Evolutionary conservation across 352 stramenopile species (phyloP).

Genomic region (Pythium volutum): DNA sequence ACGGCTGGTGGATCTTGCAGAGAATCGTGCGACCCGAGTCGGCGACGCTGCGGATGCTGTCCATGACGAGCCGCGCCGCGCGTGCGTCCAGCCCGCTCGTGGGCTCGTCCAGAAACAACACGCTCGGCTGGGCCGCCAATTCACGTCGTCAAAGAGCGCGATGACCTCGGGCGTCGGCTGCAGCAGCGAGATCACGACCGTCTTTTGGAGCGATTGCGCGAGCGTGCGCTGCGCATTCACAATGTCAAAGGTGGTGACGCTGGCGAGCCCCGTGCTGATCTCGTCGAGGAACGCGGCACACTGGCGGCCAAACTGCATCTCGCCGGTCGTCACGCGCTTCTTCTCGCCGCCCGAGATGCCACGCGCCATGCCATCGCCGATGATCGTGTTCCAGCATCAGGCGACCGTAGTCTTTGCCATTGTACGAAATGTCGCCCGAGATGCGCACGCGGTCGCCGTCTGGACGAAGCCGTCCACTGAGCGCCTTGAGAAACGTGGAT

Average conservation of each 20-base stretch:
- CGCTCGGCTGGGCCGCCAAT: conserved; percentile 72
- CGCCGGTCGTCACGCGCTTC: conserved; percentile 60
- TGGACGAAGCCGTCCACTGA: conserved; percentile 47
- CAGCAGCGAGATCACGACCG: conserved; percentile 41
- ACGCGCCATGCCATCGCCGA: conserved; percentile 52
- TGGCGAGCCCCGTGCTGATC: conserved; percentile 92
- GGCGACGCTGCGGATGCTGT: conserved; percentile 79
- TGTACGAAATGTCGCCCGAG: no score
- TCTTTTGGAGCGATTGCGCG: conserved; percentile 30
- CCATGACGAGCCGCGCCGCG: conserved; percentile 74
- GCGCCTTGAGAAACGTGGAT: conserved; percentile 51
- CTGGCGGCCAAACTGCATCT: conserved; percentile 78
- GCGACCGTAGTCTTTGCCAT: no score
- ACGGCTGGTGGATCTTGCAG: conserved; percentile 87
- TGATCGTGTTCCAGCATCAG: conserved; percentile 78
- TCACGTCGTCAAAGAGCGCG: conserved; percentile 41
- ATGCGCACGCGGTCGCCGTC: no score
- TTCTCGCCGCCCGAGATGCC: conserved; percentile 62
- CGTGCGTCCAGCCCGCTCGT: conserved; percentile 84
- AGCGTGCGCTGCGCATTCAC: conserved; percentile 42
- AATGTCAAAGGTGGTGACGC: conserved; percentile 89
- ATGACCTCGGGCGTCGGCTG: conserved; percentile 28
- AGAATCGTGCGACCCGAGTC: conserved; percentile 64
- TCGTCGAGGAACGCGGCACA: conserved; percentile 82
- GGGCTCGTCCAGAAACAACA: conserved; percentile 83